Conservation (phyloP, 768 basidiomycete species). For the Rhizopogon vesiculosus region DNA sequence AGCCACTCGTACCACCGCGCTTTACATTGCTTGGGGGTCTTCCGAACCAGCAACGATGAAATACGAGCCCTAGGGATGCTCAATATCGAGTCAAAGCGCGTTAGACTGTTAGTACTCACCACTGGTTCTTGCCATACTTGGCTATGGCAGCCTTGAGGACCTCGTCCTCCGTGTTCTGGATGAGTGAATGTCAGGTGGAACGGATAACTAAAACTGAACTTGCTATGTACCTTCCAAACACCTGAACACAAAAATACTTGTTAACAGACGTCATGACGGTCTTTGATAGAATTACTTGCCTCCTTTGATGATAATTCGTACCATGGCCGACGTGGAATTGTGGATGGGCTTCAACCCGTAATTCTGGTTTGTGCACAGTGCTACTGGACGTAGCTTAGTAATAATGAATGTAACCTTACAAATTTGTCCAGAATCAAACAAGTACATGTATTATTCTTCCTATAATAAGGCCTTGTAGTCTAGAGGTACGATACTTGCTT, state of each 20-base stretch:
- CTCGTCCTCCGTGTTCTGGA: constrained; percentile 92
- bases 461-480: constrained; percentile 24
- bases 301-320: constrained; percentile 90
- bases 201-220: not conserved
- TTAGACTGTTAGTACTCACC: constrained; percentile 37
- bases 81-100: not conserved
- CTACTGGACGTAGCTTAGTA: not conserved
- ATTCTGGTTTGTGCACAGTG: not conserved
- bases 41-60: constrained; percentile 93
- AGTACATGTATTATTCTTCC: too few species aligned
- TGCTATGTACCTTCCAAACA: constrained; percentile 70
- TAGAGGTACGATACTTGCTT: constrained; percentile 37
- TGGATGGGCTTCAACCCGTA: not conserved
- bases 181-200: constrained; percentile 9
- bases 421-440: too few species aligned
- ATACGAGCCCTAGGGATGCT: constrained; percentile 78
- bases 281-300: constrained; percentile 37
- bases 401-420: too few species aligned
- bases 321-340: constrained; percentile 41
- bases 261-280: not conserved
- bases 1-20: constrained; percentile 99
- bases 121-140: constrained; percentile 96
- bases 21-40: constrained; percentile 99
- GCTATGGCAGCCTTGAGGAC: constrained; percentile 98
- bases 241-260: constrained; percentile 31